Evolutionary conservation across 768 basidiomycete genomes (phyloP), one percentile per base, ranked within the genome.

Genomic region (Lepiota subincarnata): DNA sequence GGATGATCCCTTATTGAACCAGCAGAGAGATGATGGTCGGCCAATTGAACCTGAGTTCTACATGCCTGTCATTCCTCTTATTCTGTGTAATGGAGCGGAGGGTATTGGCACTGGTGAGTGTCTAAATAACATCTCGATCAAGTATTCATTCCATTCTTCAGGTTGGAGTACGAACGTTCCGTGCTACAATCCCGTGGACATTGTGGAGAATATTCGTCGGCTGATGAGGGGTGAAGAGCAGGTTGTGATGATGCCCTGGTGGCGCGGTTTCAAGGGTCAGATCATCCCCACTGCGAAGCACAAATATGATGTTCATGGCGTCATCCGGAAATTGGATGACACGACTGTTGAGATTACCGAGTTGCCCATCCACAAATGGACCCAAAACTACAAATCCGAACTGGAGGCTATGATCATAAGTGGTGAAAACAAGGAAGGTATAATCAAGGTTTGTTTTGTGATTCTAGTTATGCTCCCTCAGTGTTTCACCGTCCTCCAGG

Each of bases 131-230:
- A 2, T 26, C 36, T 19, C 22, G 42, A 1, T 62, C 11, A 53
- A 20, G 8, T 16, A 2, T 16, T 50, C 39, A 10, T 35, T 41
- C 37, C 26, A 19, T n/a, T 18, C n/a, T 34, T 12, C 55, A 92
- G 93, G 96, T 59, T 99, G 97, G 96, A 95, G 92, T 64, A 98
- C 97, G 1, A 83, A 70, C 38, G 75, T 99, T 48, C 97, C 97
- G 1, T 87, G 86, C 62, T 98, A 85, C 75, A 98, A 98, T 64
- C 97, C 97, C 0, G 70, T 69, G 12, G 96, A 98, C 51, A 88
- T 99, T 51, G 89, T 98, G 12, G 78, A 76, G 18, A 98, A 98
- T 66, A 70, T 99, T 31, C 85, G 89, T 12, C 78, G 89, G 5
- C 71, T 94, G 59, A 95, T 98, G 90, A 76, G 78, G 2, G 87